phyloP scores from a whole-genome alignment of 345 rosid species.

The Hirschfeldia incana region DNA sequence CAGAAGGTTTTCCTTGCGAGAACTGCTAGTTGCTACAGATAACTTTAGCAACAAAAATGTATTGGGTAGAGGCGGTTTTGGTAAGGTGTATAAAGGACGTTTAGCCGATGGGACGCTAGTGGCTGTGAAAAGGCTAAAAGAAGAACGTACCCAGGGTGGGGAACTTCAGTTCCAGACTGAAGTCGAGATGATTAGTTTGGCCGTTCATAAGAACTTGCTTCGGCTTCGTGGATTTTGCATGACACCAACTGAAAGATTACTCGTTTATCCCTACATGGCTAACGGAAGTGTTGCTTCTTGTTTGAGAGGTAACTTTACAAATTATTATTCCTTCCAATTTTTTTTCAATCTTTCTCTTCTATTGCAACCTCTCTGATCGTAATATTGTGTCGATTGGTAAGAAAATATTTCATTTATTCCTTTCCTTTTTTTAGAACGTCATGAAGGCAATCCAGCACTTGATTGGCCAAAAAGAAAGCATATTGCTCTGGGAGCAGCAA shows the following conservation, averaged over 20 bases:
- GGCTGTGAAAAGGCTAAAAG: slow-evolving; percentile 88
- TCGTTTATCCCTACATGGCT: slow-evolving; percentile 84
- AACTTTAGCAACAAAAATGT: slow-evolving; percentile 66
- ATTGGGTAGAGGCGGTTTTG: slow-evolving; percentile 89
- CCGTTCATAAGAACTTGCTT: slow-evolving; percentile 86
- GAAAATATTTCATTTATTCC: background rate
- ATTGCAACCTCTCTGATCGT: background rate
- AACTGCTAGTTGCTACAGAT: slow-evolving; percentile 84
- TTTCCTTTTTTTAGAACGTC: slow-evolving; percentile 51
- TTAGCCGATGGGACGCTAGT: slow-evolving; percentile 73
- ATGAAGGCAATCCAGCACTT: slow-evolving; percentile 53
- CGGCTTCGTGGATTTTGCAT: slow-evolving; percentile 91
- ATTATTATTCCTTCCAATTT: background rate
- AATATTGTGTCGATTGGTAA: background rate
- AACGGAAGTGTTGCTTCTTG: slow-evolving; percentile 98
- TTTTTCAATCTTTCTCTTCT: too few species aligned
- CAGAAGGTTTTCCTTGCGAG: slow-evolving; percentile 81
- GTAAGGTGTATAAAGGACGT: slow-evolving; percentile 90
- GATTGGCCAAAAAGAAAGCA: slow-evolving; percentile 69
- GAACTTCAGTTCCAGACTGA: slow-evolving; percentile 93
- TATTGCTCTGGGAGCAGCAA: slow-evolving; percentile 82
- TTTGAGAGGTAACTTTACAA: slow-evolving; percentile 60
- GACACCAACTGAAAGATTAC: slow-evolving; percentile 90
- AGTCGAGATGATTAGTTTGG: slow-evolving; percentile 95
- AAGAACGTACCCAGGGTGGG: slow-evolving; percentile 84